These are phyloP conservation scores for Phytophthora agathidicida DNA, from an alignment of 352 stramenopile genomes.

Conservation along the genomic window DNA sequence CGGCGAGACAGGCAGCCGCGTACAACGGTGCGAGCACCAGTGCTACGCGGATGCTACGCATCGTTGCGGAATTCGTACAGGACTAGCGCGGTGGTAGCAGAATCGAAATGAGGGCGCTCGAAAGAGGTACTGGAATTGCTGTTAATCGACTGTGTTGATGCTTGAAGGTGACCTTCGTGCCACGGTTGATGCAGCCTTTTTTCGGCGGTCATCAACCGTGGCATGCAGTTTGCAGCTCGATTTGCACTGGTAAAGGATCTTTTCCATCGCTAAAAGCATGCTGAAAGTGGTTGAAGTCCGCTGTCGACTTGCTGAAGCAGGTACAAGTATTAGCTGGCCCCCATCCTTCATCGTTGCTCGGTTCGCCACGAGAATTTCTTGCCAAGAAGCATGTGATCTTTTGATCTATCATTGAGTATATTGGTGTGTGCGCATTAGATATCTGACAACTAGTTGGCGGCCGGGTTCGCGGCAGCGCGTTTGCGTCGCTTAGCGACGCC, in stretches of 20 bases:
- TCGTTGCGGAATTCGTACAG: not conserved
- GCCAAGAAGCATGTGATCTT: too few species aligned
- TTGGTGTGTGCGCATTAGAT: constrained; percentile 24
- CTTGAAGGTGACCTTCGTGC: constrained; percentile 1
- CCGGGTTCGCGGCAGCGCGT: constrained; percentile 16
- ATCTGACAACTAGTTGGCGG: constrained; percentile 27
- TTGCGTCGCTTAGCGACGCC: constrained; percentile 60
- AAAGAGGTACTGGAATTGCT: not conserved
- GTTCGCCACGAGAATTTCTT: too few species aligned
- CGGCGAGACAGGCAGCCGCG: constrained; percentile 7
- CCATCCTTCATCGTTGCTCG: too few species aligned
- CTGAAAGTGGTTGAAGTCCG: too few species aligned
- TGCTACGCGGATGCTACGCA: constrained; percentile 11
- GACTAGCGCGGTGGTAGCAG: constrained; percentile 4
- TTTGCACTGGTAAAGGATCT: constrained; percentile 4
- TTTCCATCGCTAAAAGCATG: too few species aligned
- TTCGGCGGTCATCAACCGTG: constrained; percentile 3
- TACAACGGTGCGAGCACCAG: constrained; percentile 6
- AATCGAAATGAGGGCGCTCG: constrained; percentile 11
- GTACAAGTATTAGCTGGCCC: too few species aligned
- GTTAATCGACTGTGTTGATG: not conserved
- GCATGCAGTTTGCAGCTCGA: not conserved
- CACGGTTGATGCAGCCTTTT: constrained; percentile 12
- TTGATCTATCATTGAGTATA: constrained; percentile 20
- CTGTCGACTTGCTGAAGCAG: too few species aligned